Base-by-base conservation (phyloP, 2,329 filamentous ascomycete species). In the Monilinia polystroma region DNA sequence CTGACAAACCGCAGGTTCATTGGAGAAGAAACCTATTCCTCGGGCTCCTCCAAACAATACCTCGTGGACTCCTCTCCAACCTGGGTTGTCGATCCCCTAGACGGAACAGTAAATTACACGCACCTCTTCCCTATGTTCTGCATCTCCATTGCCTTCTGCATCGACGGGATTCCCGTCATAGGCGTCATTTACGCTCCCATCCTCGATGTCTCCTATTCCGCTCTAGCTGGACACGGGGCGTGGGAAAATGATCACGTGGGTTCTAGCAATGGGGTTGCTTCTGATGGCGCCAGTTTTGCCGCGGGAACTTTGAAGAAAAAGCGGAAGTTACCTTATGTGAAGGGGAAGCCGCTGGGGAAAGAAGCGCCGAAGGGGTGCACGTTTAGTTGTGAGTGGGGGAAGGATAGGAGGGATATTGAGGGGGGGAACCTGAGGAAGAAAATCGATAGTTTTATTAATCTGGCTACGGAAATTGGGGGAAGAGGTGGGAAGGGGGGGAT, bases 41-140 rank as follows among this genome's bases (percentile, higher is more conserved):
- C 87, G 73, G 87, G 88, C 49, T 76, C 84, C 35, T 87, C 88
- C 0, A 85, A 87, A 72, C 81, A 87, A 56, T 93, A 92, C 74
- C 83, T 92, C 6, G 87, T 93, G 68, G 80, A 79, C 56, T 75
- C 83, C 51, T 72, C 78, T 0, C 90, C 90, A 54, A 92, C 90
- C 43, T 93, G 90, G 90, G 86, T 88, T 73, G 83, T 93, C 52
- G 90, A 93, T 77, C 90, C 90, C 12, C 82, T 93, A 38, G 90
- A 93, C 74, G 64, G 64, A 52, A 66, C 64, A 18, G 64, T 66
- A n/a, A 66, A 66, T 20, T 66, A 66, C 79, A 91, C 90, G 41
- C 90, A 93, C 76, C 82, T 91, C 7, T 92, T 91, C 74, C 89
- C 89, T 67, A 91, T 92, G 87, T 92, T 91, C 79, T 93, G 90